phyloP scores from a whole-genome alignment of 2,329 filamentous ascomycete species.

The Ascochyta rabiei region DNA sequence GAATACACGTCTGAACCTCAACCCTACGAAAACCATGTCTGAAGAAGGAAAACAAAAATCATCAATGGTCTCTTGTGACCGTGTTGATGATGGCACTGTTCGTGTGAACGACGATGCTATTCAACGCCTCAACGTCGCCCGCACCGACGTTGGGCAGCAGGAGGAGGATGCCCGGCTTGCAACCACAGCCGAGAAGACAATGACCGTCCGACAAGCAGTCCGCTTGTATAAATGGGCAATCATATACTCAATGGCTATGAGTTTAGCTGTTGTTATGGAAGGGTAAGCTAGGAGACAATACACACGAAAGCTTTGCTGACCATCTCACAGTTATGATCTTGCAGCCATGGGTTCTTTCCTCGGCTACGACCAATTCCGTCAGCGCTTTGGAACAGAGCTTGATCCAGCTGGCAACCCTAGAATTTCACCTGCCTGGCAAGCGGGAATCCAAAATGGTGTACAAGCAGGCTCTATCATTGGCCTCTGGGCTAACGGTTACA shows the following conservation, averaged over 20 bases:
- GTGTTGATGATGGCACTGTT: conserved; percentile 8
- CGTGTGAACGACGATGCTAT: conserved; percentile 16
- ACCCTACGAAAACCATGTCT: conserved; percentile 7
- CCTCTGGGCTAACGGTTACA: conserved; percentile 35
- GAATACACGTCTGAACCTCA: background rate
- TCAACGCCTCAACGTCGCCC: conserved; percentile 14
- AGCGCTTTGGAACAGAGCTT: conserved; percentile 43
- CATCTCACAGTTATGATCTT: conserved; percentile 60
- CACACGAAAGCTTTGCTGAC: background rate
- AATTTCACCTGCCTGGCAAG: conserved; percentile 23
- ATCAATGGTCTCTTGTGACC: conserved; percentile 8
- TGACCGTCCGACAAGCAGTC: conserved; percentile 20
- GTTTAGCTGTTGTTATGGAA: conserved; percentile 86
- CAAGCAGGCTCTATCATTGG: conserved; percentile 20
- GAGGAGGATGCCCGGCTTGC: conserved; percentile 17
- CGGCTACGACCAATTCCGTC: conserved; percentile 49
- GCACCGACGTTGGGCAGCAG: conserved; percentile 10
- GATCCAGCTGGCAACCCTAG: conserved; percentile 15
- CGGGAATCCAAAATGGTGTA: conserved; percentile 20
- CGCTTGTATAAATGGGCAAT: conserved; percentile 78
- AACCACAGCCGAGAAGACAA: conserved; percentile 12
- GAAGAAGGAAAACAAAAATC: conserved; percentile 5
- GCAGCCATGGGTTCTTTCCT: conserved; percentile 79
- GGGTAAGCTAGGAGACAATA: conserved; percentile 59
- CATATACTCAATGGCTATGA: conserved; percentile 78